A percentile compares a stretch with the other conserved stretches of the same genome.
phyloP scores from a whole-genome alignment of 768 basidiomycete genomes.

The Coprinopsis sp. region DNA sequence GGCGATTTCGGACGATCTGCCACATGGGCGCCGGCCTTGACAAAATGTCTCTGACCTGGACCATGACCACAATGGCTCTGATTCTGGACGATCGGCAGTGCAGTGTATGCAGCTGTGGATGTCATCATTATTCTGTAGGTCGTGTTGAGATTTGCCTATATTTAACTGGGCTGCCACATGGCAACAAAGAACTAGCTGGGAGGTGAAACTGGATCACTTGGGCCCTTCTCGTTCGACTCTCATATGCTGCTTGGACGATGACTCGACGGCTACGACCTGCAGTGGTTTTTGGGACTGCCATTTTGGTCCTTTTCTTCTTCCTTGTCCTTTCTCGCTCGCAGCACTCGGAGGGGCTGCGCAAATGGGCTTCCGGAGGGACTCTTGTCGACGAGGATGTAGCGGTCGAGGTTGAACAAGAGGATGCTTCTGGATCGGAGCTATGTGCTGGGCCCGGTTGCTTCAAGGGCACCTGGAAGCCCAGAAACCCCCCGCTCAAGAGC shows the following conservation, averaged over 20 bases:
- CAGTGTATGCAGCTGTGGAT: too few relatives aligned
- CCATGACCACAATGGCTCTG: too few relatives aligned
- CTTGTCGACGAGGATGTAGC: background rate
- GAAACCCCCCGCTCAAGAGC: slow-evolving; percentile 18
- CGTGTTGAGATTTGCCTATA: too few relatives aligned
- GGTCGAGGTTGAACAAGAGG: background rate
- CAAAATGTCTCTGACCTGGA: too few relatives aligned
- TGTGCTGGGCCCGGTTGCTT: slow-evolving; percentile 18
- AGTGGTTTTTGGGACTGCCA: too few relatives aligned
- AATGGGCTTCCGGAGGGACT: background rate
- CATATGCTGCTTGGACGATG: background rate
- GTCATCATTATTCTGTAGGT: too few relatives aligned
- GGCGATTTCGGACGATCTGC: too few relatives aligned
- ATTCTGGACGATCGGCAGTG: too few relatives aligned
- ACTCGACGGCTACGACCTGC: background rate
- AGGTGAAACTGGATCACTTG: too few relatives aligned
- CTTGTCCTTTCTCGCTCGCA: background rate
- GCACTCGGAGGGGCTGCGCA: background rate
- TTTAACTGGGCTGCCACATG: too few relatives aligned
- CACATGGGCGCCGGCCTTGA: too few relatives aligned
- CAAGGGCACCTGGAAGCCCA: slow-evolving; percentile 22
- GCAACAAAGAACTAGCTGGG: too few relatives aligned
- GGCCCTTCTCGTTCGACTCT: background rate
- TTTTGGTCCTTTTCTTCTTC: background rate
- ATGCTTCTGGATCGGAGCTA: background rate